These are phyloP conservation scores for Neopestalotiopsis sp. DNA, from an alignment of 2,329 filamentous ascomycete genomes.

Conservation along the genomic window DNA sequence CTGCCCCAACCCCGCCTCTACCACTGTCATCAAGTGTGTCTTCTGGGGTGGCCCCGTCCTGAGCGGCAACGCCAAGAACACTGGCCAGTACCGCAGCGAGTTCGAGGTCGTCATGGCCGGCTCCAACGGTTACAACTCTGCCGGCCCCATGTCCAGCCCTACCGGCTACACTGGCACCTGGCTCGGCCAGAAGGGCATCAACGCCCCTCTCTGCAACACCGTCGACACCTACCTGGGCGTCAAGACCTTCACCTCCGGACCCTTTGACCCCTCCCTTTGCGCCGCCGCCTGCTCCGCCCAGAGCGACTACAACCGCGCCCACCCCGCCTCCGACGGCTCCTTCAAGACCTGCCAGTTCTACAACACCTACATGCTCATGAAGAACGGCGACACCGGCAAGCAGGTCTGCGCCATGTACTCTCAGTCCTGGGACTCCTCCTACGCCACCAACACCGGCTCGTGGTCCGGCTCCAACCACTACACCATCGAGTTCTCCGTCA, in stretches of 20 bases:
- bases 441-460: slow-evolving; percentile 21
- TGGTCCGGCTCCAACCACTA: slow-evolving; percentile 35
- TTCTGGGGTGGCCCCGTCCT: slow-evolving; percentile 35
- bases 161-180: slow-evolving; percentile 25
- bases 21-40: slow-evolving; percentile 35
- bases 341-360: slow-evolving; percentile 32
- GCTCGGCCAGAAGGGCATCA: slow-evolving; percentile 32
- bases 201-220: slow-evolving; percentile 29
- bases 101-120: slow-evolving; percentile 45
- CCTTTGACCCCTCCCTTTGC: slow-evolving; percentile 35
- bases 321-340: slow-evolving; percentile 27
- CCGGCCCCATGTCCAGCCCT: slow-evolving; percentile 20
- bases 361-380: slow-evolving; percentile 34
- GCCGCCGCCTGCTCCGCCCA: slow-evolving; percentile 34
- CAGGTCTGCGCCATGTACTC: slow-evolving; percentile 26
- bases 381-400: slow-evolving; percentile 36
- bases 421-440: slow-evolving; percentile 25
- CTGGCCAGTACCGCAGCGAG: slow-evolving; percentile 26
- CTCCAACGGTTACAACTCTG: slow-evolving; percentile 44
- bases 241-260: slow-evolving; percentile 34
- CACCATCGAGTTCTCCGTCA: slow-evolving; percentile 34
- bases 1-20: slow-evolving; percentile 30
- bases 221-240: slow-evolving; percentile 36
- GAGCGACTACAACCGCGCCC: slow-evolving; percentile 32
- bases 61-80: slow-evolving; percentile 29